Evolutionary conservation across 2,329 filamentous ascomycete genomes (phyloP).

Genomic region (Fusarium chlamydosporum): DNA sequence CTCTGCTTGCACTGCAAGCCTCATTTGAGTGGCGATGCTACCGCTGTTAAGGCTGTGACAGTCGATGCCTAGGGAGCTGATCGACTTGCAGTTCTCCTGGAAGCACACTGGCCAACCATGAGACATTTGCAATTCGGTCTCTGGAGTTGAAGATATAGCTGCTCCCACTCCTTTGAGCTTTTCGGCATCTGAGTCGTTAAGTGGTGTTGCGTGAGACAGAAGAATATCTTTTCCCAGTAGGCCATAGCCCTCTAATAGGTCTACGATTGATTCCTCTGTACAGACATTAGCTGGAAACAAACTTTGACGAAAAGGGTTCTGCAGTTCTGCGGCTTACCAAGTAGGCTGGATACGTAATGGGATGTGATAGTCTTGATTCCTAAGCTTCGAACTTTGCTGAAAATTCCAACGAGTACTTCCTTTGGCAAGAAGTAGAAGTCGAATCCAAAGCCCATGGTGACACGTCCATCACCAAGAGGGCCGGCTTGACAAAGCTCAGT

Average conservation of each 20-base stretch:
- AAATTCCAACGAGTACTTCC: slow-evolving; percentile 1
- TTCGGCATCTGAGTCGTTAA: slow-evolving; percentile 14
- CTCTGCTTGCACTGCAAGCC: slow-evolving; percentile 13
- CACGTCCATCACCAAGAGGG: background rate
- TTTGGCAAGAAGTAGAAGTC: slow-evolving; percentile 26
- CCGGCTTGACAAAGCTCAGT: background rate
- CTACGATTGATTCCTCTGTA: background rate
- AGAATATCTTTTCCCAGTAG: slow-evolving; percentile 16
- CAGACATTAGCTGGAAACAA: fast-evolving
- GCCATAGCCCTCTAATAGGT: background rate
- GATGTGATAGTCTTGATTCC: slow-evolving; percentile 22
- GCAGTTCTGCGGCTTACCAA: background rate
- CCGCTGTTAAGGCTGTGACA: slow-evolving; percentile 21
- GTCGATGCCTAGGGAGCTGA: slow-evolving; percentile 10
- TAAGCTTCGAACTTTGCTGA: background rate
- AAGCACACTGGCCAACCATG: slow-evolving; percentile 26
- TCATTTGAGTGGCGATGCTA: slow-evolving; percentile 14
- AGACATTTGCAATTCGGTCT: slow-evolving; percentile 24
- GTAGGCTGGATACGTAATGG: slow-evolving; percentile 15
- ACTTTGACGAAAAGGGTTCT: fast-evolving
- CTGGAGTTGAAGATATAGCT: slow-evolving; percentile 7
- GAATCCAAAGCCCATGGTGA: slow-evolving; percentile 25
- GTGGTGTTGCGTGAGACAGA: slow-evolving; percentile 11
- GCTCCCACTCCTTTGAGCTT: slow-evolving; percentile 11
- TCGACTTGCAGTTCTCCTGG: slow-evolving; percentile 14